These are phyloP conservation scores for Colletotrichum agaves DNA, from an alignment of 2,329 filamentous ascomycete genomes.

Conservation along the genomic window DNA sequence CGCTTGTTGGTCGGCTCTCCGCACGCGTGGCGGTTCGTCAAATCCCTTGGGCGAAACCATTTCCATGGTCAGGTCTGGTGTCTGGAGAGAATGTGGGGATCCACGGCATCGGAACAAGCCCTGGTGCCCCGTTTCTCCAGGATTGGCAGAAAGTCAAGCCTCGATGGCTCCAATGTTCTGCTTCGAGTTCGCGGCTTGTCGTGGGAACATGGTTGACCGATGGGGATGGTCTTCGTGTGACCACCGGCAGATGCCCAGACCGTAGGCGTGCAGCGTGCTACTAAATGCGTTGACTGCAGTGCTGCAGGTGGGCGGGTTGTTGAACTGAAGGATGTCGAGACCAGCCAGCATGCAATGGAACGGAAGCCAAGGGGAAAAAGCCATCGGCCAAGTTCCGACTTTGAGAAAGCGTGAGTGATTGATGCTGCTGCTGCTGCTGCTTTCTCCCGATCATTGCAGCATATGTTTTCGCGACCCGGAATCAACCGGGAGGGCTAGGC, in stretches of 20 bases:
- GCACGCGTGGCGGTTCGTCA: not conserved
- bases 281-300: not conserved
- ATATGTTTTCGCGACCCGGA: not conserved
- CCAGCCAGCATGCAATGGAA: not conserved
- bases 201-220: not conserved
- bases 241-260: not conserved
- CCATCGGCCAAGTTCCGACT: not conserved
- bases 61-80: not conserved
- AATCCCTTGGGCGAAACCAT: not conserved
- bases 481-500: not conserved
- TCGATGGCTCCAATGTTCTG: not conserved
- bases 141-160: slow-evolving; percentile 8
- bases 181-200: not conserved
- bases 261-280: not conserved
- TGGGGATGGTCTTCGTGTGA: not conserved
- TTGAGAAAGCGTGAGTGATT: not conserved
- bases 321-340: not conserved
- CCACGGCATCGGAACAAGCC: not conserved
- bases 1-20: not conserved
- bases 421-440: too few relatives aligned
- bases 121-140: not conserved
- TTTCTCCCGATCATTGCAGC: not conserved
- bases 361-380: too few relatives aligned
- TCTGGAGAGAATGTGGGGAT: not conserved
- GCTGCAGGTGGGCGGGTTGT: too few relatives aligned